Evolutionary conservation across 306 rosid species (phyloP).

Genomic region (Prunus padus): DNA sequence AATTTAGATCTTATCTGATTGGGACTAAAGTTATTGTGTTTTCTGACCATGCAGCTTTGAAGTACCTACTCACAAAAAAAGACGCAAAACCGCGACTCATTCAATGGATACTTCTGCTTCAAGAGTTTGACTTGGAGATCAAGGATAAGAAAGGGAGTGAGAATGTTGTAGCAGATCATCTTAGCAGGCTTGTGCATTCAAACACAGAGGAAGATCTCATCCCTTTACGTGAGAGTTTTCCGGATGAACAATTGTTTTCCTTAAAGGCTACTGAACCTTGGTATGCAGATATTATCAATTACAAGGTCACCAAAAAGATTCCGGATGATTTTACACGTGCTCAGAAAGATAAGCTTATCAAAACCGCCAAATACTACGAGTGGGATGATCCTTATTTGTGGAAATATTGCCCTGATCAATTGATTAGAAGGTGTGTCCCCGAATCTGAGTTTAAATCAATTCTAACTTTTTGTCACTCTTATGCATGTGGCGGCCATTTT

Average conservation of each 20-base stretch:
- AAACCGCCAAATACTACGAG: neutral
- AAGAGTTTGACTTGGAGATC: neutral
- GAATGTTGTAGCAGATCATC: neutral
- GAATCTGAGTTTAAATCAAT: neutral
- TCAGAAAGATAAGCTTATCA: neutral
- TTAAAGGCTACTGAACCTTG: neutral
- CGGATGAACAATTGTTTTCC: neutral
- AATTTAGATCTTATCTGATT: neutral
- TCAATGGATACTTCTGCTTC: neutral
- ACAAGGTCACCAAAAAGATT: neutral
- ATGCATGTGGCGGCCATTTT: constrained; percentile 2
- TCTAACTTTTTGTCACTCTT: neutral
- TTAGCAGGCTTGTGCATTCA: neutral
- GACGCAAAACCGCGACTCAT: too few relatives aligned
- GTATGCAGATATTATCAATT: neutral
- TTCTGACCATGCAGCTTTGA: too few relatives aligned
- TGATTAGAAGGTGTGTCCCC: neutral
- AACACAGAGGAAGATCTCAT: neutral
- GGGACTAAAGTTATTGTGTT: too few relatives aligned
- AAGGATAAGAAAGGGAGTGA: neutral
- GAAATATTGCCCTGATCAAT: neutral
- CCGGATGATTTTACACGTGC: neutral
- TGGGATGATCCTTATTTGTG: constrained; percentile 1
- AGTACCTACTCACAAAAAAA: too few relatives aligned
- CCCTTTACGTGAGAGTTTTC: neutral